phyloP scores from a whole-genome alignment of 306 rosid species.

The Macrotyloma uniflorum region DNA sequence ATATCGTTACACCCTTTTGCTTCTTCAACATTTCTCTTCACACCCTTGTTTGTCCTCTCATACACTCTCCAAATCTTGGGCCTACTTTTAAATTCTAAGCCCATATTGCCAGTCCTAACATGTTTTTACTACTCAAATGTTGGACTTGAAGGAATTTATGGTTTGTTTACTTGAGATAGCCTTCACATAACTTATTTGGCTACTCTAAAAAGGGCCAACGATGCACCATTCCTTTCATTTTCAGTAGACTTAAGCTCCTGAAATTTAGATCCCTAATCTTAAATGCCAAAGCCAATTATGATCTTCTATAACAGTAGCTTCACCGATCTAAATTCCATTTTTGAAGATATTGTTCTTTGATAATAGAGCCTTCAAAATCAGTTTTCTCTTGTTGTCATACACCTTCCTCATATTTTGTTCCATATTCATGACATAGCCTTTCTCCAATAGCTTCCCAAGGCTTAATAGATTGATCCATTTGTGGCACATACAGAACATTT shows the following conservation, averaged over 20 bases:
- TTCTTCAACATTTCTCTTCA: too few species aligned
- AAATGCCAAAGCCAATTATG: too few species aligned
- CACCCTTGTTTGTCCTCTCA: too few species aligned
- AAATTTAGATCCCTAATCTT: too few species aligned
- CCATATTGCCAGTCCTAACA: too few species aligned
- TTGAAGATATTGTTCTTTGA: neutral
- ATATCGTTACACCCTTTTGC: too few species aligned
- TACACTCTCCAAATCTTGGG: too few species aligned
- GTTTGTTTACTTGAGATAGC: too few species aligned
- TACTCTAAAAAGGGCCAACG: too few species aligned
- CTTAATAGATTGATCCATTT: neutral
- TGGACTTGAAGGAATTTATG: neutral
- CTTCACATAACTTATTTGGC: too few species aligned
- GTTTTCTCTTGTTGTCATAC: neutral
- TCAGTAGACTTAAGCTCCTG: neutral
- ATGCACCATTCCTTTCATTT: neutral
- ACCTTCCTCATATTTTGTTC: neutral
- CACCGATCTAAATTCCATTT: neutral
- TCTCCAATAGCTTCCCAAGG: neutral
- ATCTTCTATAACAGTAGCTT: neutral
- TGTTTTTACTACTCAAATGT: neutral
- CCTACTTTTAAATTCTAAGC: too few species aligned
- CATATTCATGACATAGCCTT: neutral
- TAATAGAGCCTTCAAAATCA: neutral
- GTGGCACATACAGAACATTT: neutral